Evolutionary conservation across 257 asterid genomes (phyloP), one percentile per base, ranked within the genome.

Genomic region (Scutellaria baicalensis): DNA sequence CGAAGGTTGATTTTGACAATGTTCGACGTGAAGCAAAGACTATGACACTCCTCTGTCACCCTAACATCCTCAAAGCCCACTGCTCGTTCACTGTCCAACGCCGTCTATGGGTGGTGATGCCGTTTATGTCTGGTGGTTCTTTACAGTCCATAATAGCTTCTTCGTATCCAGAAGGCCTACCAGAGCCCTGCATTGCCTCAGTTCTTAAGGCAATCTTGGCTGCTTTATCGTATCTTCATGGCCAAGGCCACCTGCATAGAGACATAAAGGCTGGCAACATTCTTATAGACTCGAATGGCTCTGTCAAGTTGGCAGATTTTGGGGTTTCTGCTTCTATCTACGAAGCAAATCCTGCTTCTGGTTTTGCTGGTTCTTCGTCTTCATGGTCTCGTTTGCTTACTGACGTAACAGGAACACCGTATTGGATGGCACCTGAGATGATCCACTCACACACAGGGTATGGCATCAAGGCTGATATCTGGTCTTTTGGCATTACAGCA

Each of bases 401-500:
- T 0, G 95, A 87, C 51, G 63, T 91, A 2, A 84, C 93, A 0
- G 96, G 96, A 18, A 92, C 95, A 0, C 97, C 97, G 0, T 92
- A 87, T 21, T 89, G 94, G 95, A 92, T 92, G 97, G 96, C 95
- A 1, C 95, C 96, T 0, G 96, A 92, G 75, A 95, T 92, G 70
- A 86, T 89, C 52, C 92, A 84, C 49, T 91, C 96, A 0, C 94
- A 84, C 69, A 85, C 82, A 0, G 97, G 94, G 40, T 92, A 92
- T 8, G 78, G 96, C 64, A 84, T 77, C 31, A 92, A 89, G 81
- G 98, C 98, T 6, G 95, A 92, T 74, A 89, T 92, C 7, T 92
- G 96, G 98, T 89, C 98, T 23, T 92, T 92, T 45, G 98, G 95
- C 10, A 92, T 92, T 0, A 89, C 97, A 6, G 96, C 97, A 0